These are phyloP conservation scores for Entomortierella lignicola DNA, from an alignment of 192 early-diverging fungal genomes.

Conservation along the genomic window DNA sequence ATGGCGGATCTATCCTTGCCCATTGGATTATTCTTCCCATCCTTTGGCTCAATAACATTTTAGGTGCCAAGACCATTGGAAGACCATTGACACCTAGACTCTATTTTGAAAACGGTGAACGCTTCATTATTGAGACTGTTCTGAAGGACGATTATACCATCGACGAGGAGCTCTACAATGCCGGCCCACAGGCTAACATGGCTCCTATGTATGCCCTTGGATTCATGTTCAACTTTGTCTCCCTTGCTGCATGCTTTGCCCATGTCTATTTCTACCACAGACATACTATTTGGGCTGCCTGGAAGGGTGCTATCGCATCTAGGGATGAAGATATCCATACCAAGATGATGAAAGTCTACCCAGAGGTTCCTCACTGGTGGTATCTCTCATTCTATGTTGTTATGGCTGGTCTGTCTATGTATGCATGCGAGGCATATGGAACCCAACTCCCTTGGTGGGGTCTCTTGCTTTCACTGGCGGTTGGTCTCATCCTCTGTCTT, in stretches of 20 bases:
- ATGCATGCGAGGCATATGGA: conserved; percentile 37
- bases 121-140: conserved; percentile 42
- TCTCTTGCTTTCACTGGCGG: conserved; percentile 51
- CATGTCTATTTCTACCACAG: conserved; percentile 73
- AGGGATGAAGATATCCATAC: conserved; percentile 53
- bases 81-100: conserved; percentile 21
- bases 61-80: conserved; percentile 28
- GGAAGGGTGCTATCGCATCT: conserved; percentile 15
- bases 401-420: conserved; percentile 49
- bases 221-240: conserved; percentile 73
- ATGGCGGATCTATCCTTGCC: conserved; percentile 70
- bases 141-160: conserved; percentile 72
- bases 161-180: conserved; percentile 58
- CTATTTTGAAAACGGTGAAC: conserved; percentile 22
- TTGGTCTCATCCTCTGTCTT: conserved; percentile 59
- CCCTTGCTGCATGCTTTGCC: conserved; percentile 59
- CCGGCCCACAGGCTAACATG: conserved; percentile 61
- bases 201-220: conserved; percentile 64
- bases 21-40: conserved; percentile 82
- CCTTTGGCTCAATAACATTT: conserved; percentile 70
- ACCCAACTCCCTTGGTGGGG: conserved; percentile 65
- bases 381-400: conserved; percentile 59
- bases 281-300: conserved; percentile 66
- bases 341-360: conserved; percentile 59
- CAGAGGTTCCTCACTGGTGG: conserved; percentile 67